phyloP scores from a whole-genome alignment of 768 basidiomycete genomes.

The Phallus indusiatus region DNA sequence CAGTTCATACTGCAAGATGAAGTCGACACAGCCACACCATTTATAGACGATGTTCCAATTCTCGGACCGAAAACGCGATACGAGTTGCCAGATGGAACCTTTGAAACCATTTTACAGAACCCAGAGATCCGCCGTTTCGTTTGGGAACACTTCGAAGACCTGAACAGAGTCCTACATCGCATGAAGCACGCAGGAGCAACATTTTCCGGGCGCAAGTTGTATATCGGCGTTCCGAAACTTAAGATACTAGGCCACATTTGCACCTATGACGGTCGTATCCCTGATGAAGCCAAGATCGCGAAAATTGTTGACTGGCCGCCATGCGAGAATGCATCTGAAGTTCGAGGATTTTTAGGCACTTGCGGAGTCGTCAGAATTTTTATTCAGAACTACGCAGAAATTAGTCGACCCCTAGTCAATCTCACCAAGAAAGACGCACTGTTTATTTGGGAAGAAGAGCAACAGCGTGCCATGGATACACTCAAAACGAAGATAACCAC shows the following conservation, averaged over 20 bases:
- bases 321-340: constrained; percentile 13
- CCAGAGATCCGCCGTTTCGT: constrained; percentile 9
- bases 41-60: constrained; percentile 12
- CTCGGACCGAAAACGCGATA: constrained; percentile 19
- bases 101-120: constrained; percentile 5
- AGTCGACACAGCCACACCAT: constrained; percentile 17
- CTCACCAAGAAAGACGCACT: constrained; percentile 20
- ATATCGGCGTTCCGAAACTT: background rate
- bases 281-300: background rate
- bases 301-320: constrained; percentile 23
- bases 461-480: constrained; percentile 9
- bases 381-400: constrained; percentile 19
- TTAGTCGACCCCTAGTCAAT: constrained; percentile 16
- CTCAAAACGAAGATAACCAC: constrained; percentile 17
- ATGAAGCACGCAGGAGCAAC: background rate
- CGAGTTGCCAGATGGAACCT: constrained; percentile 18
- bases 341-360: constrained; percentile 22
- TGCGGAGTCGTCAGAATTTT: constrained; percentile 20
- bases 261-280: constrained; percentile 10
- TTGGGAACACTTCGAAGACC: constrained; percentile 7
- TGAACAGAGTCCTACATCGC: constrained; percentile 4
- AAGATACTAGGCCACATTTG: constrained; percentile 7
- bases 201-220: constrained; percentile 14
- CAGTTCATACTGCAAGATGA: constrained; percentile 28
- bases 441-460: constrained; percentile 15